Evolutionary conservation across 2,329 filamentous ascomycete genomes (phyloP), one percentile per base, ranked within the genome.

Genomic region (Aspergillus brunneoviolaceus): DNA sequence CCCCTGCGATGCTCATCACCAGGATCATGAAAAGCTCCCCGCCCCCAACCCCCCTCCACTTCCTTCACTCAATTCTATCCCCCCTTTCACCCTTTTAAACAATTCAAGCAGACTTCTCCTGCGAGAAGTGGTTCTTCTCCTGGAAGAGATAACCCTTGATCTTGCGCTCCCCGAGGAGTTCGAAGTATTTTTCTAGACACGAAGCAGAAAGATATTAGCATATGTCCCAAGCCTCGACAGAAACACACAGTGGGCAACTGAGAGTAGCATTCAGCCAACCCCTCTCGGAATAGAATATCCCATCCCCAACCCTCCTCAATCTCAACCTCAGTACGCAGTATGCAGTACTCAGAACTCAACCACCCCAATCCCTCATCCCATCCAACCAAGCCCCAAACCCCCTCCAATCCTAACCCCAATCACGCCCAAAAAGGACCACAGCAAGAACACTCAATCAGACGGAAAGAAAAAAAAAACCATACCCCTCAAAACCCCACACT

Each of bases 401-500:
- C 23, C 2, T 23, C 23, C 23, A 23, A 5, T 4, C 4, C 23
- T 23, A 23, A 23, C 23, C 4, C 23, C 23, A 23, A 23, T 4
- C 23, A 23, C 23, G 4, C 23, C 4, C 23, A 23, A 4, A 23
- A 4, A 23, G 23, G 4, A 23, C 23, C 23, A 23, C 23, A 16
- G 14, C n/a, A n/a, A 50, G 31, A 14, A 10, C 6, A 29, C 9
- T 10, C 4, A 19, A 29, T 0, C 10, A 31, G 14, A 45, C 47
- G 9, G n/a, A 33, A 16, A 11, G 31, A 51, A 48, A 48, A 50
- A 6, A 51, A 29, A 55, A 50, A 48, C 76, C 82, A 72, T 74
- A 88, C 86, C 86, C 83, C 86, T 81, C 77, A 88, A 76, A 71
- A 82, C 80, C 67, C 85, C 86, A 72, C 86, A 89, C 76, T 88